A percentile compares a stretch with the other conserved stretches of the same genome.
These are phyloP conservation scores for Pterulicium gracile DNA, from an alignment of 1,284 basidiomycete genomes.

Conservation along the genomic window DNA sequence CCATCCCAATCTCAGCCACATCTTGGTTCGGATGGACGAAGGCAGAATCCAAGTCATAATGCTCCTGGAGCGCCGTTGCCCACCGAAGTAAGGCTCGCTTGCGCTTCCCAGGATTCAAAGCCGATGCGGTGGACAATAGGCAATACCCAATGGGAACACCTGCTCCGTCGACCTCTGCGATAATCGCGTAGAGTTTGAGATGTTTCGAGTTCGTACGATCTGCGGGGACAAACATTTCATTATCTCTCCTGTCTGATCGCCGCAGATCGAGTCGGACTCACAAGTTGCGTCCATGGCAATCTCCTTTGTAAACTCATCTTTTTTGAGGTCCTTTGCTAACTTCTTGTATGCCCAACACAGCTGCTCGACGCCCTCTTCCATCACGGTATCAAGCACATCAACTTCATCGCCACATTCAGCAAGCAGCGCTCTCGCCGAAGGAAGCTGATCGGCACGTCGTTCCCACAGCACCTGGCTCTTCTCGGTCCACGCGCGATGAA, in stretches of 20 bases:
- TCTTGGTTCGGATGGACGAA: slow-evolving; percentile 21
- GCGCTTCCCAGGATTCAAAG: slow-evolving; percentile 16
- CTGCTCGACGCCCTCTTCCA: slow-evolving; percentile 14
- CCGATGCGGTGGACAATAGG: slow-evolving; percentile 17
- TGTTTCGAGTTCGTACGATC: slow-evolving; percentile 21
- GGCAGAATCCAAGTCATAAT: slow-evolving; percentile 14
- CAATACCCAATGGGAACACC: slow-evolving; percentile 20
- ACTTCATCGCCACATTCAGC: slow-evolving; percentile 14
- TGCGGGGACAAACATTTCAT: slow-evolving; percentile 5
- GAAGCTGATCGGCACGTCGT: slow-evolving; percentile 14
- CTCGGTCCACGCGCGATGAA: slow-evolving; percentile 13
- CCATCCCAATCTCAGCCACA: slow-evolving; percentile 19
- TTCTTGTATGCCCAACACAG: slow-evolving; percentile 17
- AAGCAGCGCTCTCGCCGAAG: slow-evolving; percentile 17
- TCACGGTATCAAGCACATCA: slow-evolving; percentile 13
- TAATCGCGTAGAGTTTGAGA: slow-evolving; percentile 20
- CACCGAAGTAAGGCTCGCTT: slow-evolving; percentile 14
- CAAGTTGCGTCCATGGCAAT: slow-evolving; percentile 21
- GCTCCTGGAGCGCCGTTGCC: slow-evolving; percentile 11
- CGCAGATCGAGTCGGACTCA: slow-evolving; percentile 11
- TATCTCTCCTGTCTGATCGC: background rate
- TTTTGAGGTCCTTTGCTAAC: slow-evolving; percentile 12
- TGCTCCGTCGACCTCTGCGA: slow-evolving; percentile 19
- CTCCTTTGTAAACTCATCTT: slow-evolving; percentile 16
- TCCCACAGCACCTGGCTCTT: slow-evolving; percentile 20